A percentile compares a stretch with the other conserved stretches of the same genome.
Conservation (phyloP, 148 eudicot genomes). For the Rhododendron kiyosumense region DNA sequence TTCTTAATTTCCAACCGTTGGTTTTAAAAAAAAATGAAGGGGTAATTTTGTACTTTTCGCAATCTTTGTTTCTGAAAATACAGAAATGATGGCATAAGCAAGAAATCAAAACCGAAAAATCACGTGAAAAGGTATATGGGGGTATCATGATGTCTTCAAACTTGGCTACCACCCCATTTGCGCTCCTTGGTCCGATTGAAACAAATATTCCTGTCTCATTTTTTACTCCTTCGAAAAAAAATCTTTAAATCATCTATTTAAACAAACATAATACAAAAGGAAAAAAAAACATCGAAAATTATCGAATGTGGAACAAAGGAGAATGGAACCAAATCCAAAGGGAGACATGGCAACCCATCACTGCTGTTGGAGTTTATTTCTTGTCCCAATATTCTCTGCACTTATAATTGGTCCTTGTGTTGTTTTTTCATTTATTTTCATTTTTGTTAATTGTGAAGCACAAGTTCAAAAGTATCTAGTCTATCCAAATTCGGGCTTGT, state of each 20-base stretch:
- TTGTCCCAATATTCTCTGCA: not conserved
- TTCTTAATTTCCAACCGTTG: not conserved
- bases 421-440: not conserved
- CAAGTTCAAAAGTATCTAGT: too few relatives aligned
- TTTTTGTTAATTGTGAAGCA: too few relatives aligned
- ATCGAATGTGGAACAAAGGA: not conserved
- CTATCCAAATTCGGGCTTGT: too few relatives aligned
- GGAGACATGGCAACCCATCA: not conserved
- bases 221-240: too few relatives aligned
- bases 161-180: too few relatives aligned
- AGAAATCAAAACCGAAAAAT: too few relatives aligned
- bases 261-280: not conserved
- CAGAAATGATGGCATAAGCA: too few relatives aligned
- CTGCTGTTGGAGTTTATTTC: not conserved
- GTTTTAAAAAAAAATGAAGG: not conserved
- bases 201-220: not conserved
- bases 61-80: not conserved
- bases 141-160: too few relatives aligned
- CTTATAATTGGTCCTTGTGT: not conserved
- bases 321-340: not conserved
- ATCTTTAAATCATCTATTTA: too few relatives aligned
- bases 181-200: not conserved
- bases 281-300: not conserved
- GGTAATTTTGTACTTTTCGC: not conserved
- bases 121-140: too few relatives aligned